These are phyloP conservation scores for Pleurotus tuber-regium DNA, from an alignment of 768 basidiomycete genomes.

Conservation along the genomic window DNA sequence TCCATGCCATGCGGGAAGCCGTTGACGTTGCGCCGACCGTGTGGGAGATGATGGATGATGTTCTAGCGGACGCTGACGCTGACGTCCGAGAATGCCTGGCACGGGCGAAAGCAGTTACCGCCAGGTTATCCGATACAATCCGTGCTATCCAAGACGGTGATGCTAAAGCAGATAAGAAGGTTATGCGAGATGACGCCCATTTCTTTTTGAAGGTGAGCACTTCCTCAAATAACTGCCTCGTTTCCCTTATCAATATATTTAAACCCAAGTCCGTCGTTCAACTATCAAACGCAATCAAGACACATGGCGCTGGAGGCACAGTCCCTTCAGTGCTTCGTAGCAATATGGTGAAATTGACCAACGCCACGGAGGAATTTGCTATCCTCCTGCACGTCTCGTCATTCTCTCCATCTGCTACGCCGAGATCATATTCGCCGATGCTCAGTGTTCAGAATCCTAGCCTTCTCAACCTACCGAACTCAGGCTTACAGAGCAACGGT, in stretches of 20 bases:
- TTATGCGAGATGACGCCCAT: constrained; percentile 75
- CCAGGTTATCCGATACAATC: constrained; percentile 58
- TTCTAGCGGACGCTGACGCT: constrained; percentile 44
- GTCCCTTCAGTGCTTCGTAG: constrained; percentile 54
- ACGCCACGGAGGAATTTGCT: constrained; percentile 84
- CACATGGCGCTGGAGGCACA: constrained; percentile 56
- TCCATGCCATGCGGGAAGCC: constrained; percentile 76
- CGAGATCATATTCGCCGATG: constrained; percentile 62
- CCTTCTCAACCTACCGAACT: constrained; percentile 3
- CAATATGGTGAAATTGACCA: constrained; percentile 74
- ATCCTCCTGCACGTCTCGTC: constrained; percentile 86
- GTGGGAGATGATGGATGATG: constrained; percentile 79
- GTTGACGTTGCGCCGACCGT: constrained; percentile 78
- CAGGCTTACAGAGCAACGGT: constrained; percentile 13
- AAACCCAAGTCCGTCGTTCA: constrained; percentile 66
- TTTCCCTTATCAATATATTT: background rate
- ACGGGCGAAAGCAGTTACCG: constrained; percentile 63
- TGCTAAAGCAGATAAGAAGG: constrained; percentile 50
- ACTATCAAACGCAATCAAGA: constrained; percentile 72
- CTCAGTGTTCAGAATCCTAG: constrained; percentile 25
- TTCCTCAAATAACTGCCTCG: background rate
- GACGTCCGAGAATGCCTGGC: constrained; percentile 55
- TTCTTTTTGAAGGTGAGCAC: constrained; percentile 71
- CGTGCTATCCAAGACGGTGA: constrained; percentile 56
- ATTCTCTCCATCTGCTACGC: constrained; percentile 56